Evolutionary conservation across 495 filamentous ascomycete species (phyloP), one percentile per base, ranked within the genome.

Genomic region (Daldinia loculata): DNA sequence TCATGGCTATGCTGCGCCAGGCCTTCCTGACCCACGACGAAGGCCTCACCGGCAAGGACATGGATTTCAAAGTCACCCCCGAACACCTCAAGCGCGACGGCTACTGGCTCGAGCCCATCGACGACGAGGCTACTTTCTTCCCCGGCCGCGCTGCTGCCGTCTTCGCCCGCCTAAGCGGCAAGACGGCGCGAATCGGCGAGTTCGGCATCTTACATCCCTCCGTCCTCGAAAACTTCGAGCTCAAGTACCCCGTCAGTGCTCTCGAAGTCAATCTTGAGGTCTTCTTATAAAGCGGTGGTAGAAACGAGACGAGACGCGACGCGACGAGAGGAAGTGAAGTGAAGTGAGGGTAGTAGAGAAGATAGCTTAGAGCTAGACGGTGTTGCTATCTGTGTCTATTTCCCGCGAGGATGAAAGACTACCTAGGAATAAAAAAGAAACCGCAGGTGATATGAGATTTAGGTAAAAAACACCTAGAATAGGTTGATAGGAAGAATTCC

Each of bases 181-280:
- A 91, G 82, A 85, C 89, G 51, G 81, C 83, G 51, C 82, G 88
- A 15, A 91, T 99, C 77, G 95, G 95, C 69, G 85, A 89, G 72
- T 95, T 99, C 77, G 95, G 95, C 72, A 95, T 98, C 70, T 80
- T 98, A 72, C 95, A 98, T 78, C 95, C 95, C 5, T 91, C 88
- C 6, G 96, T 98, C 57, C 81, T 98, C 72, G 92, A 96, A 78
- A 94, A 94, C 70, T 99, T 94, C 77, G 95, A 98, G 69, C 84
- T 99, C 68, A 89, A 89, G 83, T 93, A 94, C 82, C 95, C 95
- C 45, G 92, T 95, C 78, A 97, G 93, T 81, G 92, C 92, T n/a
- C 79, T 99, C 74, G 96, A 98, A 84, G 83, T 99, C 66, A 95
- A 98, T 76, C 88, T 99, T 19, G 96, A 98, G 81, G 89, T 93